These are phyloP conservation scores for Flaveria ramosissima DNA, from an alignment of 129 eudicot species.

Conservation along the genomic window DNA sequence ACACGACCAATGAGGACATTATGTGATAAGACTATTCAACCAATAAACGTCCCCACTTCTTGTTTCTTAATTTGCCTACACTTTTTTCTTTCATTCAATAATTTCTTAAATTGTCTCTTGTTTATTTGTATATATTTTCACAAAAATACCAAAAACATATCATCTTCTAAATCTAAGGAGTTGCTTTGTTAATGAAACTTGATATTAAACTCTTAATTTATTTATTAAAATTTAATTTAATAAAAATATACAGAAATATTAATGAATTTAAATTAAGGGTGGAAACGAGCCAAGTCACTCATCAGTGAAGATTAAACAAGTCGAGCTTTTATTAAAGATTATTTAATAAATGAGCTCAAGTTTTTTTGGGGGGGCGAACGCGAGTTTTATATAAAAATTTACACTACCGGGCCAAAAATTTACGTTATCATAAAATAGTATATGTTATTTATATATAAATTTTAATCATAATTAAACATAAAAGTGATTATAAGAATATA, in stretches of 20 bases:
- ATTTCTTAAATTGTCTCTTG: neutral
- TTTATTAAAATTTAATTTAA: neutral
- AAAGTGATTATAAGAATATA: too few species aligned
- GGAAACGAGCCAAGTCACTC: neutral
- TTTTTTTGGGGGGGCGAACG: too few species aligned
- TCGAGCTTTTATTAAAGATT: too few species aligned
- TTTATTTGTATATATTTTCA: neutral
- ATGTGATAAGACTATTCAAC: constrained; percentile 35
- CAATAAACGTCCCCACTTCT: constrained; percentile 36
- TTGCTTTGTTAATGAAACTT: neutral
- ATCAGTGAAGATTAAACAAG: too few species aligned
- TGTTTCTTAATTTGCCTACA: constrained; percentile 34
- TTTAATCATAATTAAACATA: too few species aligned
- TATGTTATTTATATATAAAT: too few species aligned
- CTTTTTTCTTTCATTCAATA: neutral
- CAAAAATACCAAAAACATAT: neutral
- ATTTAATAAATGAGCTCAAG: too few species aligned
- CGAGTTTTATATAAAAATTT: too few species aligned
- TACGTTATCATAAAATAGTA: too few species aligned
- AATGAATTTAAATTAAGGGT: neutral
- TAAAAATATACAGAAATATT: too few species aligned
- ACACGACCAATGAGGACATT: constrained; percentile 34
- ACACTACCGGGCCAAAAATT: too few species aligned
- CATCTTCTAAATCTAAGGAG: neutral
- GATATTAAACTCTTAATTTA: neutral